Evolutionary conservation across 1,284 basidiomycete species (phyloP).

Genomic region (Cutaneotrichosporon daszewskae): DNA sequence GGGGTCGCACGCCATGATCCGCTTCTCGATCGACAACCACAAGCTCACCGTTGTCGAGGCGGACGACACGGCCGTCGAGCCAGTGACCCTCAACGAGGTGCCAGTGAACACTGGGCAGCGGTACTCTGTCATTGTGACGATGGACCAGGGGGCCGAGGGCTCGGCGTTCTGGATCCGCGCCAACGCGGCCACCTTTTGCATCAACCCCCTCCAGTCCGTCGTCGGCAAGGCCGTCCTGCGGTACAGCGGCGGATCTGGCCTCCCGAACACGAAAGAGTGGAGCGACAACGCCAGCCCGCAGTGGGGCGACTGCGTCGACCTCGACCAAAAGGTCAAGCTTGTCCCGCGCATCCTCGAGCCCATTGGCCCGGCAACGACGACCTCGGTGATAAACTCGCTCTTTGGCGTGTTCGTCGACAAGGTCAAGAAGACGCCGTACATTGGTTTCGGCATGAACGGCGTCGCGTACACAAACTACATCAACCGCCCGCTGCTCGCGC

Average conservation of each 20-base stretch:
- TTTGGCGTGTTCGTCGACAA: conserved; percentile 21
- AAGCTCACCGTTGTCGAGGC: conserved; percentile 26
- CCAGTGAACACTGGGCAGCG: conserved; percentile 29
- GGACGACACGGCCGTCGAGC: conserved; percentile 24
- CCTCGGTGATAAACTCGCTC: conserved; percentile 20
- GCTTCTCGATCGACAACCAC: conserved; percentile 29
- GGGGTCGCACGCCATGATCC: conserved; percentile 10
- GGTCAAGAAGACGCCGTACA: conserved; percentile 14
- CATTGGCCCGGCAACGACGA: conserved; percentile 16
- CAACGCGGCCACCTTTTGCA: conserved; percentile 17
- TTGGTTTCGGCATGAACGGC: conserved; percentile 33
- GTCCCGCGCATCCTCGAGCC: conserved; percentile 25
- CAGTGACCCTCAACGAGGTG: conserved; percentile 23
- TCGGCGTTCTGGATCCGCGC: conserved; percentile 36
- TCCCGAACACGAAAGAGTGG: neutral
- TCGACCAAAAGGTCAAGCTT: conserved; percentile 21
- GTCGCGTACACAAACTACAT: conserved; percentile 25
- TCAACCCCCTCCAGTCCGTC: conserved; percentile 1
- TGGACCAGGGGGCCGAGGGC: conserved; percentile 22
- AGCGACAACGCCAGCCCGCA: too few relatives aligned
- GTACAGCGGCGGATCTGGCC: conserved; percentile 4
- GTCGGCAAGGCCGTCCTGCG: conserved; percentile 2
- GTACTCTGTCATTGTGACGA: conserved; percentile 35
- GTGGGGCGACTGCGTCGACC: too few relatives aligned
- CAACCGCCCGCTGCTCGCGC: conserved; percentile 10